phyloP scores from a whole-genome alignment of 768 basidiomycete genomes.

The Lentinula lateritia region DNA sequence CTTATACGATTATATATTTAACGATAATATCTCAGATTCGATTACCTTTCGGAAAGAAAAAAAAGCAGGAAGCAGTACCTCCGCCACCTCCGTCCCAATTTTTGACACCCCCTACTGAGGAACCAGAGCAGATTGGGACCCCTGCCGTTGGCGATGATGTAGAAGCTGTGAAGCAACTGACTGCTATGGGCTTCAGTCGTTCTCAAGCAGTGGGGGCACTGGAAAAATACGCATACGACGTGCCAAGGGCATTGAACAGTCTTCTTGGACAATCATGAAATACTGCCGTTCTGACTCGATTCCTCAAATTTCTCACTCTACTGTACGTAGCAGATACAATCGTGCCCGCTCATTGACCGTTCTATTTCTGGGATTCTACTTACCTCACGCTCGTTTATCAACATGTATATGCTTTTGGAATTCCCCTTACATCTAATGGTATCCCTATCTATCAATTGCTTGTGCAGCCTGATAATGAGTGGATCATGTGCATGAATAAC shows the following conservation, averaged over 20 bases:
- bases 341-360: background rate
- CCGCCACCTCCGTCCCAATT: slow-evolving; percentile 32
- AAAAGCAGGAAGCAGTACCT: slow-evolving; percentile 50
- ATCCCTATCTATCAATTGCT: background rate
- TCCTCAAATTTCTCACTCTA: background rate
- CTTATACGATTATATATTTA: slow-evolving; percentile 8
- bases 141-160: slow-evolving; percentile 68
- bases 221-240: slow-evolving; percentile 80
- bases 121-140: slow-evolving; percentile 33
- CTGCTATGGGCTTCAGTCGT: slow-evolving; percentile 88
- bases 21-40: slow-evolving; percentile 49
- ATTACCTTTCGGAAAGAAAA: slow-evolving; percentile 73
- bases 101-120: slow-evolving; percentile 40
- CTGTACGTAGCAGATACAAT: background rate
- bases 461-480: no score
- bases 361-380: background rate
- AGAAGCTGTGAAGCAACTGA: slow-evolving; percentile 72
- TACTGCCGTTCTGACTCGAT: background rate
- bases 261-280: slow-evolving; percentile 39
- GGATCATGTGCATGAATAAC: no score
- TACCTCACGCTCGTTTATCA: background rate
- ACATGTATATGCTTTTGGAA: background rate
- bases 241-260: slow-evolving; percentile 72
- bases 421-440: background rate
- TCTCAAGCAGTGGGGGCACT: slow-evolving; percentile 77